Percentiles rank a stretch among this genome's conserved stretches.
phyloP scores from a whole-genome alignment of 805 yeast genomes.

The Ogataea zsoltii region DNA sequence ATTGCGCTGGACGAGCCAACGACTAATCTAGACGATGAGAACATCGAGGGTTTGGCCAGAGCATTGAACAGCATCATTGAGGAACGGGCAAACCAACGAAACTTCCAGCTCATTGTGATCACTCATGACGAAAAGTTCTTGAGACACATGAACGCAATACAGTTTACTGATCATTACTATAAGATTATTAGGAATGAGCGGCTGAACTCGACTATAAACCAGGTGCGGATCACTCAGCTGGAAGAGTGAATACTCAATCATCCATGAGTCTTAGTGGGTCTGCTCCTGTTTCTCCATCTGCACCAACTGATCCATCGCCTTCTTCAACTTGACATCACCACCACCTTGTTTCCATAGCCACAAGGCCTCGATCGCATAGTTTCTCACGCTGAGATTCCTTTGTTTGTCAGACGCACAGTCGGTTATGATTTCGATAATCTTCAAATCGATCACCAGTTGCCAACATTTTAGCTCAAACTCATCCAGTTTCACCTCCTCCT shows the following conservation, averaged over 20 bases:
- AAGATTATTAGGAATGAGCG: conserved; percentile 77
- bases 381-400: conserved; percentile 69
- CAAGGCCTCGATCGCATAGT: conserved; percentile 84
- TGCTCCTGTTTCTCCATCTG: conserved; percentile 4
- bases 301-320: conserved; percentile 9
- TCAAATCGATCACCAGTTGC: conserved; percentile 65
- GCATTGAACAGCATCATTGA: conserved; percentile 76
- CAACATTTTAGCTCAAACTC: conserved; percentile 60
- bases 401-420: conserved; percentile 66
- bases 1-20: conserved; percentile 98
- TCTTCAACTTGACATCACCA: conserved; percentile 35
- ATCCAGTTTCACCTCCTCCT: conserved; percentile 35
- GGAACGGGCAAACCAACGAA: conserved; percentile 71
- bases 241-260: conserved; percentile 17
- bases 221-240: conserved; percentile 30
- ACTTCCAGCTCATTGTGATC: conserved; percentile 92
- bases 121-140: conserved; percentile 95
- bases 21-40: conserved; percentile 88
- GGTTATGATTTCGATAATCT: conserved; percentile 63
- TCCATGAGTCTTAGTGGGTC: neutral
- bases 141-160: conserved; percentile 78
- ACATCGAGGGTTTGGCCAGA: conserved; percentile 82
- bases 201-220: conserved; percentile 71
- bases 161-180: conserved; percentile 85
- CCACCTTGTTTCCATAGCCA: conserved; percentile 80